Evolutionary conservation across 805 yeast species (phyloP).

Genomic region (Monosporozyma yasuniensis): DNA sequence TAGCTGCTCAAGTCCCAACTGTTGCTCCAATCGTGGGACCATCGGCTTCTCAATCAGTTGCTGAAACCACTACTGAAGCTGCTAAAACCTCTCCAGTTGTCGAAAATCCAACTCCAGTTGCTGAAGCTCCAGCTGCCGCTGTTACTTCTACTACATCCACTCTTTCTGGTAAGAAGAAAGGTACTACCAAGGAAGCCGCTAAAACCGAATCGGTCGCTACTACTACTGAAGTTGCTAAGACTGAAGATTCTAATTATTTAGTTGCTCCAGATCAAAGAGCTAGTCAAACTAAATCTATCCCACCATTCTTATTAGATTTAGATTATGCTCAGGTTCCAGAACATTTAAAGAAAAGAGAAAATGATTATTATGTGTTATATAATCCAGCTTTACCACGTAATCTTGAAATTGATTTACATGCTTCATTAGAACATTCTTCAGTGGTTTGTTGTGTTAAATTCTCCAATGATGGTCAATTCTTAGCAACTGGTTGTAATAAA

Average conservation of each 20-base stretch:
- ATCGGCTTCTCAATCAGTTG: not conserved
- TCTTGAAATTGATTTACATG: slow-evolving; percentile 80
- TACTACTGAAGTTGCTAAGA: slow-evolving; percentile 9
- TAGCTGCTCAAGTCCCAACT: not conserved
- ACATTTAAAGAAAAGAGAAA: slow-evolving; percentile 69
- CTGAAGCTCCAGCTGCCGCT: not conserved
- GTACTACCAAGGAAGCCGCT: not conserved
- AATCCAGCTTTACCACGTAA: slow-evolving; percentile 74
- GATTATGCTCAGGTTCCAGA: slow-evolving; percentile 76
- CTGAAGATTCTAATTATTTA: slow-evolving; percentile 18
- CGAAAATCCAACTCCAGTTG: not conserved
- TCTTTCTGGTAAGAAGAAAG: not conserved
- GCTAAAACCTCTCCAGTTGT: slow-evolving; percentile 2
- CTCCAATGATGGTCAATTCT: slow-evolving; percentile 79
- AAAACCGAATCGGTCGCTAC: slow-evolving; percentile 5
- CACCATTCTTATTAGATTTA: slow-evolving; percentile 68
- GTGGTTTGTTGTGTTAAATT: slow-evolving; percentile 97
- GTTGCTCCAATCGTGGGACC: not conserved
- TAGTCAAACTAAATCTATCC: slow-evolving; percentile 62
- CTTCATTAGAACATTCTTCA: slow-evolving; percentile 83
- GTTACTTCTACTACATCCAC: not conserved
- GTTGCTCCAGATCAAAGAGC: slow-evolving; percentile 35
- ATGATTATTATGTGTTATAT: slow-evolving; percentile 80
- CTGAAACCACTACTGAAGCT: slow-evolving; percentile 5
- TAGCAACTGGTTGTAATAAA: slow-evolving; percentile 98